Conservation (phyloP, 441 rosid species). For the Brassica hybrid region DNA sequence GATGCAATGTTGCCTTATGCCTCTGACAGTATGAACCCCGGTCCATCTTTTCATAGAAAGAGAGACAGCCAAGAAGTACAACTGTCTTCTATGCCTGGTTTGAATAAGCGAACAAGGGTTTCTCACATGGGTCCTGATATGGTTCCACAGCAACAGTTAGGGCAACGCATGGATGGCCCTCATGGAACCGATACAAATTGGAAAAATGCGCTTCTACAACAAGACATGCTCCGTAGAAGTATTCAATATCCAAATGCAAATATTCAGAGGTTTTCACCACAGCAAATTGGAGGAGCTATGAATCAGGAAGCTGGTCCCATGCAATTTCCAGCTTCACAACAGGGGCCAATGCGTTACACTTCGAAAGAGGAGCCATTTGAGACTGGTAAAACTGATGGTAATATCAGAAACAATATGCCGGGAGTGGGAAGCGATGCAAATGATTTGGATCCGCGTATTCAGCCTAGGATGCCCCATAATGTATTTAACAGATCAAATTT, state of each 20-base stretch:
- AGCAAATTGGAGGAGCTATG: slow-evolving; percentile 68
- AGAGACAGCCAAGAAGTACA: slow-evolving; percentile 79
- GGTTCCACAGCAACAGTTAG: slow-evolving; percentile 69
- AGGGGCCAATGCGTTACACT: slow-evolving; percentile 56
- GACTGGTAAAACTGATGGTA: slow-evolving; percentile 61
- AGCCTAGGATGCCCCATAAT: slow-evolving; percentile 65
- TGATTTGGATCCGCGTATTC: slow-evolving; percentile 65
- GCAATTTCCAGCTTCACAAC: slow-evolving; percentile 62
- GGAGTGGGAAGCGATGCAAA: slow-evolving; percentile 62
- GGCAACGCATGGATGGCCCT: slow-evolving; percentile 60
- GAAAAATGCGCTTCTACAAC: slow-evolving; percentile 68
- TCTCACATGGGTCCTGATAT: slow-evolving; percentile 60
- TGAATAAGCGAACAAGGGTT: slow-evolving; percentile 69
- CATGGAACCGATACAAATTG: slow-evolving; percentile 72
- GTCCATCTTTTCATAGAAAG: slow-evolving; percentile 62
- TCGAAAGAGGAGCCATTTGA: slow-evolving; percentile 87
- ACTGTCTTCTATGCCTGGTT: slow-evolving; percentile 64
- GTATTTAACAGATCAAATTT: slow-evolving; percentile 61
- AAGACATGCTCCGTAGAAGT: slow-evolving; percentile 66
- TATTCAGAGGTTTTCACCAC: slow-evolving; percentile 73
- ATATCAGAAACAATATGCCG: slow-evolving; percentile 60
- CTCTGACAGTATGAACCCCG: slow-evolving; percentile 56
- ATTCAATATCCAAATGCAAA: slow-evolving; percentile 63
- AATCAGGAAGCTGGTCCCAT: slow-evolving; percentile 70
- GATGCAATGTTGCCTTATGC: slow-evolving; percentile 65